Evolutionary conservation across 768 basidiomycete genomes (phyloP).

Genomic region (Termitomyces eurrhizus): DNA sequence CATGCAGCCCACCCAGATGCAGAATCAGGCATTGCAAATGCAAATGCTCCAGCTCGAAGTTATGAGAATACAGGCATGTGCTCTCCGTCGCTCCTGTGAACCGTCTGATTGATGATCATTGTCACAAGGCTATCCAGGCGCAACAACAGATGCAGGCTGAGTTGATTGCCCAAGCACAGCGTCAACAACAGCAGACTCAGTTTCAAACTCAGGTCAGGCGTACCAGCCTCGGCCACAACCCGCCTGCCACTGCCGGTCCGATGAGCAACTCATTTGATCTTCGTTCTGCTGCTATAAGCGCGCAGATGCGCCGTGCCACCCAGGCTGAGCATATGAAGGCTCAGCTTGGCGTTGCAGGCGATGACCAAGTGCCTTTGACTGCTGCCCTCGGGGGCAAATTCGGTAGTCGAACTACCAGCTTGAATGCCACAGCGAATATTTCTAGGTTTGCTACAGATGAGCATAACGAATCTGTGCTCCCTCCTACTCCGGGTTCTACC

Average conservation of each 20-base stretch:
- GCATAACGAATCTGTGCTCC: conserved; percentile 40
- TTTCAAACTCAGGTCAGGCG: conserved; percentile 44
- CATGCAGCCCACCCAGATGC: conserved; percentile 42
- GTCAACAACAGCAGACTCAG: conserved; percentile 45
- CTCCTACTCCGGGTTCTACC: conserved; percentile 57
- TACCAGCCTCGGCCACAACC: conserved; percentile 41
- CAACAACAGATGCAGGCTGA: conserved; percentile 81
- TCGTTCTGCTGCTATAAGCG: conserved; percentile 48
- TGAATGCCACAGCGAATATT: conserved; percentile 30
- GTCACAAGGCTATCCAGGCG: conserved; percentile 55
- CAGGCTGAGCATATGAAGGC: conserved; percentile 66
- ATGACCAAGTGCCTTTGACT: conserved; percentile 76
- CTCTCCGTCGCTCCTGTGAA: neutral
- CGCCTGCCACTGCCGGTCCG: conserved; percentile 76
- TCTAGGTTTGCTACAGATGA: conserved; percentile 34
- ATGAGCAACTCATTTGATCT: conserved; percentile 60
- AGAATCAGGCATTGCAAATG: conserved; percentile 69
- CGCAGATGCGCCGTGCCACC: conserved; percentile 62
- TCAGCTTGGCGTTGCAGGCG: conserved; percentile 48
- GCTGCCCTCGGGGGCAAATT: conserved; percentile 75
- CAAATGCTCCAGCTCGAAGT: conserved; percentile 86
- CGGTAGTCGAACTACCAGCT: conserved; percentile 56
- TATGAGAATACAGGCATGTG: conserved; percentile 69
- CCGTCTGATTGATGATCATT: conserved; percentile 10
- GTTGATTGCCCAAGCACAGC: conserved; percentile 55